Base-by-base conservation (phyloP, 805 yeast genomes). In the Allodekkera sacchari region DNA sequence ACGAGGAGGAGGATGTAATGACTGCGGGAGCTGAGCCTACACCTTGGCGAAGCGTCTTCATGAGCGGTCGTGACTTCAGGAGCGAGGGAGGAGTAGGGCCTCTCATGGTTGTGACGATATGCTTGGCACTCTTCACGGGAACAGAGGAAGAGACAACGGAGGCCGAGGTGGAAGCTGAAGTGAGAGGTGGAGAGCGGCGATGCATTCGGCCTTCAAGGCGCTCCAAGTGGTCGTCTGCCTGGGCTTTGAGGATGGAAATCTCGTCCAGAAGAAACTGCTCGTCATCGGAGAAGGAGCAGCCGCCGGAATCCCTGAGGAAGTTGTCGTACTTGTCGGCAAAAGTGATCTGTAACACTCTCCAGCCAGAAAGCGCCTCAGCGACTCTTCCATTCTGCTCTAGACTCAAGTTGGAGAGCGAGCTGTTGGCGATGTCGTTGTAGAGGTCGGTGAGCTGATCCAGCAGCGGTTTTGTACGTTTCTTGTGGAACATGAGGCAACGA, bases 291-390 rank as follows among this genome's bases (percentile, higher is more conserved):
- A 71, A 32, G 38, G 41, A 36, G 34, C 32, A 45, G 38, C 42
- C 55, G 38, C 19, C 48, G 48, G 47, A 49, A 51, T 37, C 53
- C 52, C 69, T 57, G 47, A 78, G 66, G 43, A 80, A 42, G 33
- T 51, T 37, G 14, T 77, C 83, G 26, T 78, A 54, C 43, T 72
- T 72, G 47, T 61, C 71, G 29, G 73, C 61, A 3, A 77, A 63
- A 29, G 71, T 67, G 2, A 82, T 74, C 39, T 77, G 83, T n/a
- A 82, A 54, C 2, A 75, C 61, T 41, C 75, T 79, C 88, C 89
- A 80, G 3, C 88, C 88, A 37, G 68, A 71, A 14, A 78, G 54
- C 3, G 87, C 81, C 12, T 68, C 72, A 30, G 63, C 68, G 27
- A 64, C 52, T 14, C 68, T 63, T 21, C 65, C 61, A 13, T 61